Conservation (phyloP, 1,284 basidiomycete genomes). For the Lentinula novae-zelandiae region DNA sequence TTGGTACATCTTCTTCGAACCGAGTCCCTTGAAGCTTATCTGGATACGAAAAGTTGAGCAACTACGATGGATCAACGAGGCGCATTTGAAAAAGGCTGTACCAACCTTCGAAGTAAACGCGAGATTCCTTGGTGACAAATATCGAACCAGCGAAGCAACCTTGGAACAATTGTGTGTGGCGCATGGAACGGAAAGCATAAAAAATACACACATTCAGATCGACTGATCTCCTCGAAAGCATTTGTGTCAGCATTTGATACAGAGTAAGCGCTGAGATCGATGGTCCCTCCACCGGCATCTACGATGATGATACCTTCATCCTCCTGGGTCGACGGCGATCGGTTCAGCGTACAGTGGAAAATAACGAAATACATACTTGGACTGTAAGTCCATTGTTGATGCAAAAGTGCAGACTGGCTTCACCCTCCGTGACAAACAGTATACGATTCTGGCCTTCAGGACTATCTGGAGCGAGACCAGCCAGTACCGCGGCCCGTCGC, state of each 20-base stretch:
- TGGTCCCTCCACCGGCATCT: slow-evolving; percentile 55
- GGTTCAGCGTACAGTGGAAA: slow-evolving; percentile 11
- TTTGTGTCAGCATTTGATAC: slow-evolving; percentile 19
- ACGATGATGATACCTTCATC: slow-evolving; percentile 48
- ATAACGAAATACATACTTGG: slow-evolving; percentile 22
- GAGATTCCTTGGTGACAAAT: slow-evolving; percentile 30
- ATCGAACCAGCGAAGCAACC: slow-evolving; percentile 32
- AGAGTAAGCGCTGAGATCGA: slow-evolving; percentile 46
- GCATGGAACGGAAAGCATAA: neutral
- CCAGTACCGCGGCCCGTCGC: slow-evolving; percentile 18
- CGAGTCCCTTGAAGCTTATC: slow-evolving; percentile 30
- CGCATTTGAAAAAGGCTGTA: neutral
- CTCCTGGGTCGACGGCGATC: slow-evolving; percentile 19
- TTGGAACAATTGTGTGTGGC: neutral
- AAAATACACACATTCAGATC: slow-evolving; percentile 8
- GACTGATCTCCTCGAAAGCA: slow-evolving; percentile 28
- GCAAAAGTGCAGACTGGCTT: slow-evolving; percentile 47
- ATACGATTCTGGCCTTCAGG: slow-evolving; percentile 29
- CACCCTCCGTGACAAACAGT: slow-evolving; percentile 46
- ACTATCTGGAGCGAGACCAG: slow-evolving; percentile 16
- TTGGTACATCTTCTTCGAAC: slow-evolving; percentile 29
- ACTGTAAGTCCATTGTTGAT: slow-evolving; percentile 31
- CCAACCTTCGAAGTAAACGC: slow-evolving; percentile 18
- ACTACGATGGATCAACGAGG: neutral
- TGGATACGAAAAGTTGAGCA: slow-evolving; percentile 14